Conservation (phyloP, 2,329 filamentous ascomycete genomes). For the Escovopsis sp. region DNA sequence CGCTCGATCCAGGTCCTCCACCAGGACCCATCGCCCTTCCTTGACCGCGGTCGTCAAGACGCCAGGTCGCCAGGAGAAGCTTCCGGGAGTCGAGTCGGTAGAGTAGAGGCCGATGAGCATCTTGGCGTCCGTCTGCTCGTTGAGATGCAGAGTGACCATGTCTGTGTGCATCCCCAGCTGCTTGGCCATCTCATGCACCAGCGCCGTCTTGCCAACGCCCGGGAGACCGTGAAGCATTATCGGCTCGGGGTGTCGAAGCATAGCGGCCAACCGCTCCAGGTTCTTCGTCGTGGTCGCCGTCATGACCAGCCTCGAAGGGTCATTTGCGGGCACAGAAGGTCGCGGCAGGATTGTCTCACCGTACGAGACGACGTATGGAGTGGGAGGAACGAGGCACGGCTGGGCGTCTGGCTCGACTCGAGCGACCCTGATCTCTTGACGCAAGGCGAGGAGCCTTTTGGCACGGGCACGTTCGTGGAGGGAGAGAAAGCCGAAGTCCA, state of each 20-base stretch:
- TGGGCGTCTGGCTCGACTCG: conserved; percentile 4
- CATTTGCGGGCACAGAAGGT: conserved; percentile 32
- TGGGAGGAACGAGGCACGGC: conserved; percentile 30
- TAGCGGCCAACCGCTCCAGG: conserved; percentile 50
- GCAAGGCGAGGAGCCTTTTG: conserved; percentile 28
- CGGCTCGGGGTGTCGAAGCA: conserved; percentile 54
- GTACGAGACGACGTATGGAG: conserved; percentile 47
- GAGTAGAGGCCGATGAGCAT: conserved; percentile 90
- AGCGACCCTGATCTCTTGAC: conserved; percentile 20
- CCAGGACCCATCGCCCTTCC: conserved; percentile 91
- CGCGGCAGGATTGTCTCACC: conserved; percentile 53
- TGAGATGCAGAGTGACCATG: conserved; percentile 90
- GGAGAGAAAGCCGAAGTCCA: conserved; percentile 65
- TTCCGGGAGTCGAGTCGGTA: conserved; percentile 72
- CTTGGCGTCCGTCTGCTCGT: conserved; percentile 97
- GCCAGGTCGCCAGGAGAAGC: conserved; percentile 84
- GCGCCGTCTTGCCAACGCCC: conserved; percentile 79
- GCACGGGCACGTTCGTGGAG: conserved; percentile 42
- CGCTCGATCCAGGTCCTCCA: conserved; percentile 90
- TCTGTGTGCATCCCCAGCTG: conserved; percentile 63
- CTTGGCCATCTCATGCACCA: conserved; percentile 69
- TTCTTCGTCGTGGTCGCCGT: conserved; percentile 64
- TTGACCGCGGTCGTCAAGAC: conserved; percentile 85
- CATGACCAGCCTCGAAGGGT: conserved; percentile 41
- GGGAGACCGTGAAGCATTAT: conserved; percentile 70